Evolutionary conservation across 805 yeast species (phyloP).

Genomic region (Pichia paraexigua): DNA sequence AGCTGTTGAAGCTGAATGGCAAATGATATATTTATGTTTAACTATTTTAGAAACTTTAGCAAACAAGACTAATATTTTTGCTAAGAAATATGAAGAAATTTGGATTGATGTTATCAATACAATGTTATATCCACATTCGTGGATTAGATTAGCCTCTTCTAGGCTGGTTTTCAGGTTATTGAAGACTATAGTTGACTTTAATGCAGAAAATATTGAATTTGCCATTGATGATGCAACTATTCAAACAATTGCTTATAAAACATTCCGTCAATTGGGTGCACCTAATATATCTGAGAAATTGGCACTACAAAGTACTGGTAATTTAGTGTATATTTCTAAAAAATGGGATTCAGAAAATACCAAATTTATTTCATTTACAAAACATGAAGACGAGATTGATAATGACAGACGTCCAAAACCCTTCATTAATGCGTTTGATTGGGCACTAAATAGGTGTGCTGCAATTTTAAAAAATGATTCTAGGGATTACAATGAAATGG

Average conservation of each 20-base stretch:
- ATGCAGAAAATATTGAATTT: conserved; percentile 21
- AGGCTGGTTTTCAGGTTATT: conserved; percentile 51
- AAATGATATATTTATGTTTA: conserved; percentile 60
- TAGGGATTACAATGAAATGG: conserved; percentile 42
- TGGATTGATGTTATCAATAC: conserved; percentile 50
- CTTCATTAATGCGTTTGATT: conserved; percentile 39
- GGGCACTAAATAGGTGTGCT: conserved; percentile 57
- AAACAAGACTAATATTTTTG: conserved; percentile 26
- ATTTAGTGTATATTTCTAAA: conserved; percentile 51
- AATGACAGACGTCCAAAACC: conserved; percentile 16
- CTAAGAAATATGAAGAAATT: conserved; percentile 34
- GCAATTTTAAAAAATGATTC: conserved; percentile 58
- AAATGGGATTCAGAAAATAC: conserved; percentile 49
- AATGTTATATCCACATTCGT: conserved; percentile 78
- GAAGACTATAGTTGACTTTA: conserved; percentile 21
- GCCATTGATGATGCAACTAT: conserved; percentile 34
- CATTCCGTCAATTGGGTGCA: conserved; percentile 75
- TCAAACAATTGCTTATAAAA: conserved; percentile 61
- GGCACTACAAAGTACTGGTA: conserved; percentile 58
- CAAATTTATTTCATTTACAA: conserved; percentile 23
- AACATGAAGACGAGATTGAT: conserved; percentile 13
- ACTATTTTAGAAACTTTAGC: conserved; percentile 29
- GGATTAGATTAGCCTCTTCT: conserved; percentile 71
- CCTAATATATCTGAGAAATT: conserved; percentile 60
- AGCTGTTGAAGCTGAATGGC: conserved; percentile 47